Percentiles rank a stretch among this genome's conserved stretches.
Conservation (phyloP, 1,139 yeast species). For the Meyerozyma elateridarum region DNA sequence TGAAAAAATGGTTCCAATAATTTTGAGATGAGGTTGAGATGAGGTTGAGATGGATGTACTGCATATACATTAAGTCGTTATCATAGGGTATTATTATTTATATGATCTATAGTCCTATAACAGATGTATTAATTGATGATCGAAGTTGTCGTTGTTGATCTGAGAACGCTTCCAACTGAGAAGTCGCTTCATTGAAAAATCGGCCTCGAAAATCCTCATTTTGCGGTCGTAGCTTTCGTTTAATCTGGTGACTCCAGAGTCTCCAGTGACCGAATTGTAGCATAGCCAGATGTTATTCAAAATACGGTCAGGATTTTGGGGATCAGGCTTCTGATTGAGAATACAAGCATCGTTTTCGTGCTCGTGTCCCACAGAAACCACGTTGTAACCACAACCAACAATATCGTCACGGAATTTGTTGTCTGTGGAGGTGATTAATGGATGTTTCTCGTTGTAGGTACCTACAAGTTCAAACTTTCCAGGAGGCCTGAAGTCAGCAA, state of each 20-base stretch:
- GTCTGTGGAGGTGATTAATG: conserved; percentile 31
- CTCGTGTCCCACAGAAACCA: conserved; percentile 50
- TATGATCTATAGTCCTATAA: conserved; percentile 1
- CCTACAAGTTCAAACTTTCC: conserved; percentile 48
- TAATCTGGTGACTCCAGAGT: conserved; percentile 28
- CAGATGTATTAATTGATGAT: conserved; percentile 29
- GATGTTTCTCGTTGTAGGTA: conserved; percentile 41
- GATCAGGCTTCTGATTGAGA: conserved; percentile 2
- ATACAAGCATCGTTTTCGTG: conserved; percentile 55
- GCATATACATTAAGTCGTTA: neutral
- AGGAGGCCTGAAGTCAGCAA: conserved; percentile 47
- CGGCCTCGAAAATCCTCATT: conserved; percentile 33
- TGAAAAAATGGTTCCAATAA: neutral
- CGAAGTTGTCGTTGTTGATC: conserved; percentile 23
- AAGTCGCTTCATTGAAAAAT: conserved; percentile 21
- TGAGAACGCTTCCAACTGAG: conserved; percentile 40
- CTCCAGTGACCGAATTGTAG: conserved; percentile 37
- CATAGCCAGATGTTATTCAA: conserved; percentile 33
- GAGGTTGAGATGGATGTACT: too few relatives aligned
- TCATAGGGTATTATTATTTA: neutral
- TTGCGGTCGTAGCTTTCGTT: conserved; percentile 25
- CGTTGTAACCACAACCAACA: conserved; percentile 34
- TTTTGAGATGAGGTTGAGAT: conserved; percentile 1
- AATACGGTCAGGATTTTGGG: neutral
- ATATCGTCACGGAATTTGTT: conserved; percentile 33